Evolutionary conservation across 1,284 basidiomycete species (phyloP), one percentile per base, ranked within the genome.

Genomic region (Marasmius sp.): DNA sequence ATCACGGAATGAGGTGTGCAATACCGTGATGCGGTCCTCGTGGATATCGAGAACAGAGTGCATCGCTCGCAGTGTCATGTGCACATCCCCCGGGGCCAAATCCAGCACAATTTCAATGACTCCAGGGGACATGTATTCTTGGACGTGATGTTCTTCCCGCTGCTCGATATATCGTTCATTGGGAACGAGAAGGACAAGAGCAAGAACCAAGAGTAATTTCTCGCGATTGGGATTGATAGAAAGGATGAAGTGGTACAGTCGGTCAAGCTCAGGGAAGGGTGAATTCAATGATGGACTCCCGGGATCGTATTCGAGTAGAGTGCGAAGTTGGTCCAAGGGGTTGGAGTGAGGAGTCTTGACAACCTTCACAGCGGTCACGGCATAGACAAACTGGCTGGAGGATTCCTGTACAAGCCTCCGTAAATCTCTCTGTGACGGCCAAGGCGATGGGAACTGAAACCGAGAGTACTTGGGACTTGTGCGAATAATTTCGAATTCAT

Each of bases 301-400:
- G 9, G 18, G n/a, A 12, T 39, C 7, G 18, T 47, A 34, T 12
- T 37, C 45, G 11, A 63, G 48, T 10, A 63, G 39, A 7, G 53
- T 16, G 20, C 45, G 11, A 39, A 63, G 48, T 18, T 49, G 62
- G 22, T 56, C 59, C 5, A 49, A 14, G 2, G 62, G 62, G 18
- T 50, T 37, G 10, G 27, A 16, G 34, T 36, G 6, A 48, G 43
- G 38, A 16, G 51, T 50, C 12, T 1, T 62, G 22, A 74, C 52
- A 56, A 66, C 72, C 49, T 68, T 67, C 5, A 72, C 51, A 16
- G 71, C 65, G 4, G 69, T 70, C 5, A 65, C 63, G 10, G 69
- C 69, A 57, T 71, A 74, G 53, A 72, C 68, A 41, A 73, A 74
- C 61, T 70, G 70, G 3, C 69, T 67, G 14, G 68, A 67, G 3